These are phyloP conservation scores for Debaryomyces tyrocola DNA, from an alignment of 805 yeast genomes.

Conservation along the genomic window DNA sequence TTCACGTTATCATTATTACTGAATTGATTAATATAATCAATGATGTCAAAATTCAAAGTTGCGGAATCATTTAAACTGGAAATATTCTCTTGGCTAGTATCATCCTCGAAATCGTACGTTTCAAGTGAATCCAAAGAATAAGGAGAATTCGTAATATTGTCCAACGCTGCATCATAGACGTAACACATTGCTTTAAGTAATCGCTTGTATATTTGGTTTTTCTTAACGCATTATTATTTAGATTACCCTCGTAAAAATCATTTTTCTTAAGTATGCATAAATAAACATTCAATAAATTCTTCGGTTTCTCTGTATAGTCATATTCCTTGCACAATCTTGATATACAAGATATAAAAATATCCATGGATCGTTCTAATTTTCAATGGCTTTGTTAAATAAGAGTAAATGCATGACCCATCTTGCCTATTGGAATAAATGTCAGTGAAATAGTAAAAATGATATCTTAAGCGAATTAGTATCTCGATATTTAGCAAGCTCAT, in stretches of 20 bases:
- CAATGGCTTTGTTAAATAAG: background rate
- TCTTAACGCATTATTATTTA: background rate
- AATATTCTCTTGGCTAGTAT: background rate
- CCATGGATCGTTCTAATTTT: background rate
- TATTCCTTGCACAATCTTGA: background rate
- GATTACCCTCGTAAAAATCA: background rate
- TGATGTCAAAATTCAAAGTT: background rate
- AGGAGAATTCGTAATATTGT: background rate
- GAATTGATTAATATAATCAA: background rate
- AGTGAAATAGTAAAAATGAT: background rate
- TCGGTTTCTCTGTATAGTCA: background rate
- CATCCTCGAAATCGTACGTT: background rate
- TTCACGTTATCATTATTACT: background rate
- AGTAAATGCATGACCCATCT: background rate
- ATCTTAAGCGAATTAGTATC: background rate
- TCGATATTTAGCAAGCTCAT: conserved; percentile 11
- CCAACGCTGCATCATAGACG: background rate
- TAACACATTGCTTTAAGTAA: background rate
- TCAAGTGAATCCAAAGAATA: background rate
- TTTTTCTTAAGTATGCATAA: background rate
- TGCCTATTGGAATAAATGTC: background rate
- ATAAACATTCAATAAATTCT: background rate
- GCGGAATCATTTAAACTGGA: background rate
- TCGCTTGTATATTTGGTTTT: background rate
- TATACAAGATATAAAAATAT: background rate